These are phyloP conservation scores for Austropuccinia psidii DNA, from an alignment of 1,284 basidiomycete species.

Conservation along the genomic window DNA sequence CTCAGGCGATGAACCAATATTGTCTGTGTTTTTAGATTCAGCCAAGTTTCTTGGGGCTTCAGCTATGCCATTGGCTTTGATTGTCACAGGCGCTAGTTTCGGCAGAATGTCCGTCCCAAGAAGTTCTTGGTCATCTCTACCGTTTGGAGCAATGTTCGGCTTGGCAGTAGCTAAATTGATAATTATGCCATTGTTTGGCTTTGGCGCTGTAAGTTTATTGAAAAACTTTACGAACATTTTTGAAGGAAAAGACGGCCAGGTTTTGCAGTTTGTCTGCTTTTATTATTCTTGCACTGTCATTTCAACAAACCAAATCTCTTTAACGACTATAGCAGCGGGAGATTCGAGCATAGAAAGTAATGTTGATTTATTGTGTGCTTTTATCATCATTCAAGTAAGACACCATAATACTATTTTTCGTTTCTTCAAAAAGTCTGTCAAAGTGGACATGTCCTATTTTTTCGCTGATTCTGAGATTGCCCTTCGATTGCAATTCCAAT, in stretches of 20 bases:
- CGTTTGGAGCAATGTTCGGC: slow-evolving; percentile 12
- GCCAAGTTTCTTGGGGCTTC: slow-evolving; percentile 2
- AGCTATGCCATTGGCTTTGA: slow-evolving; percentile 11
- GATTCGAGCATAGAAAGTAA: slow-evolving; percentile 4
- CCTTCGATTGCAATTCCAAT: not conserved
- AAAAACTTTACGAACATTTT: not conserved
- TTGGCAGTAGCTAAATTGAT: slow-evolving; percentile 7
- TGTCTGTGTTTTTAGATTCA: slow-evolving; percentile 17
- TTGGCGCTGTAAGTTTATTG: not conserved
- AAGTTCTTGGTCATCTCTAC: not conserved
- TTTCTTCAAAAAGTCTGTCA: not conserved
- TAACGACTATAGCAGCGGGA: slow-evolving; percentile 3
- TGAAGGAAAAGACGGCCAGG: not conserved
- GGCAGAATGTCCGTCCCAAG: slow-evolving; percentile 31
- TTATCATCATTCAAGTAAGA: slow-evolving; percentile 17
- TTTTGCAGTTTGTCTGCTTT: slow-evolving; percentile 14
- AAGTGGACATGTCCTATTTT: not conserved
- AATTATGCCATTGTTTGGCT: not conserved
- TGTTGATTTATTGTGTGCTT: slow-evolving; percentile 24
- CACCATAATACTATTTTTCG: not conserved
- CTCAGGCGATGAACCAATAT: slow-evolving; percentile 17
- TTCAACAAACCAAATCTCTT: slow-evolving; percentile 32
- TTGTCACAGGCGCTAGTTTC: slow-evolving; percentile 25
- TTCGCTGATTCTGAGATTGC: not conserved
- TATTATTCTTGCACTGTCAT: slow-evolving; percentile 31